Base-by-base conservation (phyloP, 164 flowering plant genomes). In the Umbilicus rupestris region DNA sequence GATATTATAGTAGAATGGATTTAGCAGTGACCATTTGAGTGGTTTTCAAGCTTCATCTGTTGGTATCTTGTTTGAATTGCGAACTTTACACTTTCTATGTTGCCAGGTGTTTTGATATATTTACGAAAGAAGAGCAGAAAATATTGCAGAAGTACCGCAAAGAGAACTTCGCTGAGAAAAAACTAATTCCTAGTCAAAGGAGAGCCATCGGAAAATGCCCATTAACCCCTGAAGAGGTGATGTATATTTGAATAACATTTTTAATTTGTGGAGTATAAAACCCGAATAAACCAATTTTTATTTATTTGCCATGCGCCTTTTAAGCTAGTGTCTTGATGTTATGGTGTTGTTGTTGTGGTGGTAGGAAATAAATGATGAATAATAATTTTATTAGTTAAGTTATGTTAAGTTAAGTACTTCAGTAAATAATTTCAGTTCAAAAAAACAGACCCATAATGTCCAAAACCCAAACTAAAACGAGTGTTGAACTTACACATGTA, bases 221-320 rank as follows among this genome's bases (percentile, higher is more conserved):
- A 14, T 72, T 94, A 62, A 94, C 99, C 68, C 97, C 99, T n/a
- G 99, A 94, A 79, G 99, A 94, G 97, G 99, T 91, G 74, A 78
- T 57, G 8, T 24, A 35, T 73, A 41, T 19, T 42, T 62, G 31
- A 2, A 28, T 12, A 16, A 45, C 19, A 39, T 19, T 55, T 41
- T 26, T 4, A 46, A 35, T 42, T 35, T 41, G n/a, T 7, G 20
- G 22, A 29, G 16, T 46, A 66, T 22, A 5, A 45, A 8, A 15
- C 11, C 57, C 2, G 28, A 49, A 2, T 19, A 45, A 49, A 10
- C 28, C 12, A 5, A 5, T 1, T 20, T 49, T 49, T 49, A 20
- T 6, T 49, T 6, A 7, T 2, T 1, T 49, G 3, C 16, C 5
- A 20, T 49, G 52, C 17, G 20, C 22, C 22, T 10, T 14, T 42